Conservation (phyloP, 179 eudicot species). For the Nepenthes alata region DNA sequence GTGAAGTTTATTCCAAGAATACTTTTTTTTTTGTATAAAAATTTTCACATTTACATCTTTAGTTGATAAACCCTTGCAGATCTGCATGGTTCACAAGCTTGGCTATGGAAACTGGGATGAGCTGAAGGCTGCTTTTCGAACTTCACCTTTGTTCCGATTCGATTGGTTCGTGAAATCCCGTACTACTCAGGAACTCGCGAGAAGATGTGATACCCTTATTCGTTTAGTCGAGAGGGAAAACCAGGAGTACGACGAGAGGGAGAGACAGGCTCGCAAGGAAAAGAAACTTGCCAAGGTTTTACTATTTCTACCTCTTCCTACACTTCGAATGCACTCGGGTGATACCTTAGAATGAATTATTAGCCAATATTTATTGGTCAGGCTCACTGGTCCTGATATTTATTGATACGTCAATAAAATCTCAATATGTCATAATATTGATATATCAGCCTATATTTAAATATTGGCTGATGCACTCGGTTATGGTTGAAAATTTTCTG, state of each 20-base stretch:
- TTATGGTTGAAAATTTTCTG: no score
- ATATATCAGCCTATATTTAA: no score
- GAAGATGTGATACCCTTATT: conserved; percentile 93
- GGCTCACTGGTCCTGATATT: no score
- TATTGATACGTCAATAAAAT: no score
- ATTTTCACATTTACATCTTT: not conserved
- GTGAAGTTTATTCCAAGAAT: no score
- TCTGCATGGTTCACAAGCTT: conserved; percentile 96
- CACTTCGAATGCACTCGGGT: no score
- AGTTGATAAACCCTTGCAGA: conserved; percentile 23
- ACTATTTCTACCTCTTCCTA: not conserved
- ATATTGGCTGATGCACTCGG: no score
- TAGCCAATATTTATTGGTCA: no score
- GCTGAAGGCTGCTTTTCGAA: conserved; percentile 88
- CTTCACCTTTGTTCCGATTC: conserved; percentile 81
- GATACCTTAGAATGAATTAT: no score
- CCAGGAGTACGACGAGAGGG: conserved; percentile 88
- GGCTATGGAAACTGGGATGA: conserved; percentile 99
- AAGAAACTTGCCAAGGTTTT: conserved; percentile 86
- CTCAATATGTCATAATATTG: no score
- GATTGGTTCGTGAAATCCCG: conserved; percentile 99
- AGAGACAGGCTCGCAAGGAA: conserved; percentile 93
- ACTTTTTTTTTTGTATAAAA: no score
- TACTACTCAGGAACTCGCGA: conserved; percentile 93
- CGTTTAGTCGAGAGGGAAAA: conserved; percentile 90